Evolutionary conservation across 176 grass and related monocot species (phyloP).

Genomic region (Olyra latifolia): DNA sequence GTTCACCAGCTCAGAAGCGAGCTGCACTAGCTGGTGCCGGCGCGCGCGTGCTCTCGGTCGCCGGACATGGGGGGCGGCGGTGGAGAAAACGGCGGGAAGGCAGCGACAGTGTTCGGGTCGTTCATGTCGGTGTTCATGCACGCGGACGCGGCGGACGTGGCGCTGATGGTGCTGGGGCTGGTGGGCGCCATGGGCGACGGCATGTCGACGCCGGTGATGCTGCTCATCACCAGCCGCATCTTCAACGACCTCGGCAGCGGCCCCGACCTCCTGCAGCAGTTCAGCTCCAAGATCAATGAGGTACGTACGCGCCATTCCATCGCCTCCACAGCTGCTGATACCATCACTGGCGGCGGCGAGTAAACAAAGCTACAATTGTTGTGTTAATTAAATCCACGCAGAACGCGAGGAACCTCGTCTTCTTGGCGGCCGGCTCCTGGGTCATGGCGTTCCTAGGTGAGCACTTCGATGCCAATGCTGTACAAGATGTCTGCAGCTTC

Average conservation of each 20-base stretch:
- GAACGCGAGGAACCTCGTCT: slow-evolving; percentile 69
- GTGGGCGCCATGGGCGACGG: slow-evolving; percentile 83
- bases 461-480: neutral
- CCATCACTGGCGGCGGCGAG: neutral
- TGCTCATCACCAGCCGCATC: slow-evolving; percentile 68
- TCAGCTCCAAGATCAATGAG: slow-evolving; percentile 61
- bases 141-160: slow-evolving; percentile 60
- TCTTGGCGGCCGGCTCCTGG: slow-evolving; percentile 61
- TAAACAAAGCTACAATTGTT: neutral
- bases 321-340: neutral
- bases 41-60: neutral
- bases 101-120: neutral
- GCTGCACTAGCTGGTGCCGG: neutral
- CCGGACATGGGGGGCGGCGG: slow-evolving; percentile 17
- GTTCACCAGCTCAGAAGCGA: slow-evolving; percentile 14
- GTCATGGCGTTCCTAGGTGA: slow-evolving; percentile 87
- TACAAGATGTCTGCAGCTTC: neutral
- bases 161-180: slow-evolving; percentile 69
- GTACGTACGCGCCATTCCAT: slow-evolving; percentile 20
- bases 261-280: slow-evolving; percentile 26
- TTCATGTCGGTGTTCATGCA: slow-evolving; percentile 79
- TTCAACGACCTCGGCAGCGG: slow-evolving; percentile 79
- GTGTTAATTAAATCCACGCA: slow-evolving; percentile 10
- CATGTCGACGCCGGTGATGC: slow-evolving; percentile 73
- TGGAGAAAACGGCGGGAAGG: neutral